These are phyloP conservation scores for Jaltomata sinuosa DNA, from an alignment of 257 asterid species.

Conservation along the genomic window DNA sequence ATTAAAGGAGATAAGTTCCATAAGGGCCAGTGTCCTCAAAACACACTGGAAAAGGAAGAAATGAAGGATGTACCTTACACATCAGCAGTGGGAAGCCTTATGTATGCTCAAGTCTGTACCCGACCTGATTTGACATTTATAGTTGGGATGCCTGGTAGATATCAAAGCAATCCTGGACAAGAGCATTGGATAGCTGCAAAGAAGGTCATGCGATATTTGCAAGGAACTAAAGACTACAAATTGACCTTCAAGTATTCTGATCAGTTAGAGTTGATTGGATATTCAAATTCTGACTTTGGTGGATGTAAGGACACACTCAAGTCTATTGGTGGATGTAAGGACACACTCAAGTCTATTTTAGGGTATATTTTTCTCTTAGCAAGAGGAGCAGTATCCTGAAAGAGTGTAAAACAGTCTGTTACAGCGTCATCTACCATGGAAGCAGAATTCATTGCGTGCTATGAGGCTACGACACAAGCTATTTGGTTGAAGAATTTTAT, in stretches of 20 bases:
- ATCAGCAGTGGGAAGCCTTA: neutral
- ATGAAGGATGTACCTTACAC: neutral
- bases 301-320: neutral
- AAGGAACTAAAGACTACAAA: neutral
- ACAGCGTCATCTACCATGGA: neutral
- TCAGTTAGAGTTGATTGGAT: neutral
- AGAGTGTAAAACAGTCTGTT: neutral
- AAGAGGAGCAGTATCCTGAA: too few relatives aligned
- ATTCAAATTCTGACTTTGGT: neutral
- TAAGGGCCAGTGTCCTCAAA: neutral
- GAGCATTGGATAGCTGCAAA: neutral
- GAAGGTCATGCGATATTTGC: neutral
- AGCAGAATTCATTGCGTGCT: neutral
- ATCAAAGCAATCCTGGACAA: neutral
- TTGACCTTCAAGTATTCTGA: neutral
- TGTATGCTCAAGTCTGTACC: neutral
- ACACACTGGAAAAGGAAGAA: neutral
- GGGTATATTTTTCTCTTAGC: too few relatives aligned
- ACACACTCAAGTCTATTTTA: too few relatives aligned
- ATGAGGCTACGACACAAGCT: neutral
- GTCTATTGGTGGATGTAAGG: too few relatives aligned
- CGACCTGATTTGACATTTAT: neutral
- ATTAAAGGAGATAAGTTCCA: neutral
- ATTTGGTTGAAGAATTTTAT: neutral
- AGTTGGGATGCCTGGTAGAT: neutral